A percentile compares a stretch with the other conserved stretches of the same genome.
Evolutionary conservation across 2,329 filamentous ascomycete species (phyloP).

Genomic region (Cytospora mali): DNA sequence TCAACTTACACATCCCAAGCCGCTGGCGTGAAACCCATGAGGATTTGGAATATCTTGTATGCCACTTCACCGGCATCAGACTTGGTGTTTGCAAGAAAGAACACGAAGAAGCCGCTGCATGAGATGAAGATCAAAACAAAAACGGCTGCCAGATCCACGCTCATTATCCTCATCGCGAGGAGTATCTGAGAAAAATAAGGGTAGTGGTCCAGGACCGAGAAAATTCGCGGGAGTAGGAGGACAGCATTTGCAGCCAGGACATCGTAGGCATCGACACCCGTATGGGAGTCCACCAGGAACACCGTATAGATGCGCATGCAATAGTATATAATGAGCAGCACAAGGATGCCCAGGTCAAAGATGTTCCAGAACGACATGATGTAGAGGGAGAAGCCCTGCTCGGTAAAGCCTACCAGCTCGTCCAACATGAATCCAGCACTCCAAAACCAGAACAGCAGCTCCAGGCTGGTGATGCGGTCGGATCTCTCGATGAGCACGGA

Average conservation of each 20-base stretch:
- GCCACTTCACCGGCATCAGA: conserved; percentile 75
- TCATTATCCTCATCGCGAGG: conserved; percentile 94
- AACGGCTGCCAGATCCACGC: conserved; percentile 82
- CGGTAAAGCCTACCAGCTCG: conserved; percentile 93
- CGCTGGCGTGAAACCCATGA: conserved; percentile 95
- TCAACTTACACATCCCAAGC: conserved; percentile 79
- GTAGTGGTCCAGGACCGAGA: conserved; percentile 92
- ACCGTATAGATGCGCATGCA: conserved; percentile 87
- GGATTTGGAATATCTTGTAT: conserved; percentile 87
- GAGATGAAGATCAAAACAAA: conserved; percentile 82
- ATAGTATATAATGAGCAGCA: conserved; percentile 87
- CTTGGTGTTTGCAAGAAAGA: conserved; percentile 78
- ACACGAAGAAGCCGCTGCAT: conserved; percentile 94
- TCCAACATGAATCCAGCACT: conserved; percentile 96
- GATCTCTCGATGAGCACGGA: conserved; percentile 78
- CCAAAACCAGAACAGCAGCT: conserved; percentile 97
- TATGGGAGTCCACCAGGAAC: conserved; percentile 73
- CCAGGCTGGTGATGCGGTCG: conserved; percentile 77
- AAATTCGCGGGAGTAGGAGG: conserved; percentile 84
- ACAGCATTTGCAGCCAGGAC: conserved; percentile 92
- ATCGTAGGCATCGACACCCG: conserved; percentile 85
- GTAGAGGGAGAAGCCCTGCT: conserved; percentile 94
- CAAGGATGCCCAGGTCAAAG: conserved; percentile 86
- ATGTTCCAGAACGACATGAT: conserved; percentile 98
- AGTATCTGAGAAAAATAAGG: conserved; percentile 94